phyloP scores from a whole-genome alignment of 1,139 yeast genomes.

The Suhomyces yuchorum region DNA sequence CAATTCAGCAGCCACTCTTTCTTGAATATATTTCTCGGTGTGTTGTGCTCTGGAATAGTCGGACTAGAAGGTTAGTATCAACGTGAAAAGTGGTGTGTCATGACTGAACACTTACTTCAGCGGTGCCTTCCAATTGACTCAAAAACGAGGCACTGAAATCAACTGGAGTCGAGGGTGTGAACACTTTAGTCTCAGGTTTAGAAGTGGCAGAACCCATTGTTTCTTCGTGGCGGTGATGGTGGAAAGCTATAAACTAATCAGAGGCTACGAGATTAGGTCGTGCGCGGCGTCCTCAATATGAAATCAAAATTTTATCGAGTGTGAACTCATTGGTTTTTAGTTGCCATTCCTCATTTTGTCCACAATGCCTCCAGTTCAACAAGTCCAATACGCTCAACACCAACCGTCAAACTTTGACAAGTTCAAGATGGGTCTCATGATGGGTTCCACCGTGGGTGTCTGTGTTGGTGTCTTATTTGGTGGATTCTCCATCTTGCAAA shows the following conservation, averaged over 20 bases:
- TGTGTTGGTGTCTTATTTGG: slow-evolving; percentile 95
- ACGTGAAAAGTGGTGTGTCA: background rate
- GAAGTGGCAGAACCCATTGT: slow-evolving; percentile 59
- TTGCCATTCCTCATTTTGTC: background rate
- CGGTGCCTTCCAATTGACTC: slow-evolving; percentile 68
- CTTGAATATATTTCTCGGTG: slow-evolving; percentile 76
- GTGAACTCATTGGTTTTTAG: background rate
- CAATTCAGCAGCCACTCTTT: slow-evolving; percentile 69
- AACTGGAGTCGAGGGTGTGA: slow-evolving; percentile 71
- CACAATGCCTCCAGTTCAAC: slow-evolving; percentile 83
- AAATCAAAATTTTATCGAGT: slow-evolving; percentile 6
- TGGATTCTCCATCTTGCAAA: slow-evolving; percentile 84
- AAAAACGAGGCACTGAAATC: slow-evolving; percentile 72
- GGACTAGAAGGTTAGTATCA: slow-evolving; percentile 44
- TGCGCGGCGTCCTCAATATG: slow-evolving; percentile 7
- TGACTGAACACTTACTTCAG: slow-evolving; percentile 50
- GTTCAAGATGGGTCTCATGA: slow-evolving; percentile 96
- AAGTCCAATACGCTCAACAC: slow-evolving; percentile 68
- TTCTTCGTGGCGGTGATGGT: slow-evolving; percentile 1
- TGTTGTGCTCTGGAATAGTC: slow-evolving; percentile 82
- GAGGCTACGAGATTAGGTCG: slow-evolving; percentile 11
- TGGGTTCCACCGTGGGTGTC: slow-evolving; percentile 96
- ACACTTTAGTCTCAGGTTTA: slow-evolving; percentile 65
- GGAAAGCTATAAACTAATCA: slow-evolving; percentile 5
- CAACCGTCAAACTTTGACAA: slow-evolving; percentile 92